Conservation (phyloP, 345 rosid species). For the Eucalyptus fibrosa region DNA sequence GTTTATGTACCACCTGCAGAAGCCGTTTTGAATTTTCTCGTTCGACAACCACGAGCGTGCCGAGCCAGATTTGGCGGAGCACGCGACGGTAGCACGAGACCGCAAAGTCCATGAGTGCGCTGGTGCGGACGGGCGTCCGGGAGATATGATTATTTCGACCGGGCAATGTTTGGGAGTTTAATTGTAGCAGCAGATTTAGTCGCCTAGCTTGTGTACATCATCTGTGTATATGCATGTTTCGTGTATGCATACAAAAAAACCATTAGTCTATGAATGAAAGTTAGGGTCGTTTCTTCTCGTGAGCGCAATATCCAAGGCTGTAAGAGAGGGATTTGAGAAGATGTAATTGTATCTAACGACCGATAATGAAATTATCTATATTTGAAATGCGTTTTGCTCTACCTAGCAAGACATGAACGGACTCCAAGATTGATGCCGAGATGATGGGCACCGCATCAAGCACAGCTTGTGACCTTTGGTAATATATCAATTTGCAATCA, state of each 20-base stretch:
- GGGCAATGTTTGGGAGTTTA: not conserved
- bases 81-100: slow-evolving; percentile 35
- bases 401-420: not conserved
- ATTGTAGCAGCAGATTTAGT: not conserved
- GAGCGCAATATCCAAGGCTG: not conserved
- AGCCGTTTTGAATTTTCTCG: slow-evolving; percentile 19
- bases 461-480: not conserved
- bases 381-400: not conserved
- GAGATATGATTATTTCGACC: not conserved
- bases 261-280: not conserved
- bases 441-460: not conserved
- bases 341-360: not conserved
- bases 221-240: not conserved
- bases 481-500: not conserved
- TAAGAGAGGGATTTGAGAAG: not conserved
- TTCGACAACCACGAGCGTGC: not conserved
- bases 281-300: not conserved
- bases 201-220: not conserved
- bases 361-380: not conserved
- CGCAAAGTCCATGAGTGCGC: not conserved
- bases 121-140: not conserved
- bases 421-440: not conserved
- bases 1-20: slow-evolving; percentile 49
- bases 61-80: not conserved
- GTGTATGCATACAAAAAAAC: not conserved